Base-by-base conservation (phyloP, 1,284 basidiomycete genomes). In the Ceratobasidium sp. region DNA sequence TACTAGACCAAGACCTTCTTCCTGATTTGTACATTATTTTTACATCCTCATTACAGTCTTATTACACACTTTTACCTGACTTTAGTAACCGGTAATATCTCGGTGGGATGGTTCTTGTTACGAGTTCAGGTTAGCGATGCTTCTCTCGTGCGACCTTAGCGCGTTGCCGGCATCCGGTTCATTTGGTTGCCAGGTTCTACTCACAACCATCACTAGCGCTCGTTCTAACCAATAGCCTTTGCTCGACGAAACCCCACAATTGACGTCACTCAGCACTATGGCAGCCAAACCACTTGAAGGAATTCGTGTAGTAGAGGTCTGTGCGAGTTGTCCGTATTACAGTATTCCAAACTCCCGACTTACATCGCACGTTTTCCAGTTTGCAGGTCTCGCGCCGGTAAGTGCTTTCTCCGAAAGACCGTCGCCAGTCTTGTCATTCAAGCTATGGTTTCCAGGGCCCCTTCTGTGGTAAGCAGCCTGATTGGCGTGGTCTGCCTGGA, bases 371-470 rank as follows among this genome's bases (percentile, higher is more conserved):
- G 30, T 23, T 14, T 14, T 23, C n/a, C 16, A 95, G 90, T 94
- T 95, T 78, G 92, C 90, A 30, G 93, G 93, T n/a, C 84, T 95
- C 16, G 93, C 92, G 5, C 93, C 93, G 11, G 66, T 1, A 92
- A 88, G 0, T 93, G 92, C 0, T 93, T 91, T 76, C 88, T 91
- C 8, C 92, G 83, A 18, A 21, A 18, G 5, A 16, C 43, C 44
- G 52, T 57, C 18, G 18, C 18, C 47, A 35, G 32, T 18, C n/a
- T 69, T 75, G 47, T 47, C 16, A 61, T 28, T 8, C 32, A 4
- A 23, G 35, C 18, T 21, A 21, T 18, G 52, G 35, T 32, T 46
- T 28, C 35, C 23, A 73, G 49, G 59, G 30, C 35, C 57, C 44
- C 6, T 52, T 38, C 21, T 38, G 43, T 54, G 30, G 55, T 62